Evolutionary conservation across 106 monocot species (phyloP).

Genomic region (Dendrobium chrysotoxum): DNA sequence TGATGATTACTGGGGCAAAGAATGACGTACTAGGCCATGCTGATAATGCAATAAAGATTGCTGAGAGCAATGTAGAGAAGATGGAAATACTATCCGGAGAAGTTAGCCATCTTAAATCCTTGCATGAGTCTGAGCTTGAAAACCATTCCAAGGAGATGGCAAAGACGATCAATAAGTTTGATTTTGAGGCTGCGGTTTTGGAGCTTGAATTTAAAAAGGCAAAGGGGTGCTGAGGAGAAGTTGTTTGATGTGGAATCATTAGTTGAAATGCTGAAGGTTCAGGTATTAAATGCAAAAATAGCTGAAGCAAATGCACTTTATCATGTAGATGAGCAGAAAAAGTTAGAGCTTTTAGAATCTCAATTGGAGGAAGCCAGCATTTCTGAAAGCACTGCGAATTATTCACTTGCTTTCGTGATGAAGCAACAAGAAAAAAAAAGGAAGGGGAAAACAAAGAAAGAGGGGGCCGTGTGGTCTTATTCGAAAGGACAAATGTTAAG

Average conservation of each 20-base stretch:
- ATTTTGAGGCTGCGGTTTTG: slow-evolving; percentile 30
- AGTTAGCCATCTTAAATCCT: slow-evolving; percentile 37
- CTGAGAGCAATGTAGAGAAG: slow-evolving; percentile 50
- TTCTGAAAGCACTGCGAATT: slow-evolving; percentile 18
- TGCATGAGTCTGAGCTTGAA: slow-evolving; percentile 26
- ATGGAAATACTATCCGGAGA: slow-evolving; percentile 45
- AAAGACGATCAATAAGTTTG: slow-evolving; percentile 33
- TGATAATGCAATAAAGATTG: slow-evolving; percentile 20
- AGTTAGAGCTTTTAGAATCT: slow-evolving; percentile 18
- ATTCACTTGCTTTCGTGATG: slow-evolving; percentile 11
- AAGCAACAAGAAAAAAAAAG: slow-evolving; percentile 31
- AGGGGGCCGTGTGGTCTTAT: too few relatives aligned
- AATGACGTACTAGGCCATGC: slow-evolving; percentile 23
- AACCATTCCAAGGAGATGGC: slow-evolving; percentile 22
- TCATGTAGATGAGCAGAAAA: slow-evolving; percentile 43
- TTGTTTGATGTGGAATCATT: slow-evolving; percentile 23
- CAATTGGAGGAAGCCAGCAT: slow-evolving; percentile 25
- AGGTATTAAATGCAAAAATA: too few relatives aligned
- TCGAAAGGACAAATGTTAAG: too few relatives aligned
- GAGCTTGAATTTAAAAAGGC: slow-evolving; percentile 35
- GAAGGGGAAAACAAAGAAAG: too few relatives aligned
- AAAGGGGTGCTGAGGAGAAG: slow-evolving; percentile 26
- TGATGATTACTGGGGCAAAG: slow-evolving; percentile 52
- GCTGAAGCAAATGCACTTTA: slow-evolving; percentile 23
- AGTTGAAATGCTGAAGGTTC: slow-evolving; percentile 25